Evolutionary conservation across 306 rosid genomes (phyloP).

Genomic region (Prunus davidiana): DNA sequence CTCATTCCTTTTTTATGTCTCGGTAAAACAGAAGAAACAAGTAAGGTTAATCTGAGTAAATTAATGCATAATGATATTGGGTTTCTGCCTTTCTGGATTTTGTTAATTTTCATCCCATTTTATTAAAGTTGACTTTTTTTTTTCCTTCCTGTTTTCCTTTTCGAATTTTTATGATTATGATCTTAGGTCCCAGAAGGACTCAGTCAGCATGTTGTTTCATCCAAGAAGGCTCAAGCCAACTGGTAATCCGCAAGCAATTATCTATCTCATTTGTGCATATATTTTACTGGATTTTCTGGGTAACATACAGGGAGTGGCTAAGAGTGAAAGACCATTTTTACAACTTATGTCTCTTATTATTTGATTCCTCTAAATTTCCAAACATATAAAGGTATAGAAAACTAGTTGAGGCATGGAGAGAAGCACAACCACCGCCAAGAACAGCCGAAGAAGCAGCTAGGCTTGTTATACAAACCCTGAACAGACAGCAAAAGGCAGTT

Average conservation of each 20-base stretch:
- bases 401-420: conserved; percentile 70
- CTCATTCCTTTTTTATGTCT: not conserved
- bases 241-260: conserved; percentile 39
- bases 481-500: conserved; percentile 66
- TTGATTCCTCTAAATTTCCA: not conserved
- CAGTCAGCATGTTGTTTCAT: conserved; percentile 68
- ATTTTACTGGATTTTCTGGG: too few species aligned
- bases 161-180: not conserved
- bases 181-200: conserved; percentile 75
- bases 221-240: conserved; percentile 87
- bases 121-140: not conserved
- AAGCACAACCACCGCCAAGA: conserved; percentile 67
- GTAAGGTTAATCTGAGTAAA: not conserved
- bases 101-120: not conserved
- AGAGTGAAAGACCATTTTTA: too few species aligned
- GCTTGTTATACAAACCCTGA: conserved; percentile 64
- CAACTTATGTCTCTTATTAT: not conserved
- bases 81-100: not conserved
- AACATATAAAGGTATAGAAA: conserved; percentile 73
- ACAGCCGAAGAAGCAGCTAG: conserved; percentile 79
- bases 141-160: not conserved
- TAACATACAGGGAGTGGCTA: too few species aligned
- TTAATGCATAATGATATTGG: not conserved
- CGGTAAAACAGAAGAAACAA: too few species aligned
- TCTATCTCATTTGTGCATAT: too few species aligned